A percentile compares a stretch with the other conserved stretches of the same genome.
These are phyloP conservation scores for Xylaria palmicola DNA, from an alignment of 495 filamentous ascomycete species.

Conservation along the genomic window DNA sequence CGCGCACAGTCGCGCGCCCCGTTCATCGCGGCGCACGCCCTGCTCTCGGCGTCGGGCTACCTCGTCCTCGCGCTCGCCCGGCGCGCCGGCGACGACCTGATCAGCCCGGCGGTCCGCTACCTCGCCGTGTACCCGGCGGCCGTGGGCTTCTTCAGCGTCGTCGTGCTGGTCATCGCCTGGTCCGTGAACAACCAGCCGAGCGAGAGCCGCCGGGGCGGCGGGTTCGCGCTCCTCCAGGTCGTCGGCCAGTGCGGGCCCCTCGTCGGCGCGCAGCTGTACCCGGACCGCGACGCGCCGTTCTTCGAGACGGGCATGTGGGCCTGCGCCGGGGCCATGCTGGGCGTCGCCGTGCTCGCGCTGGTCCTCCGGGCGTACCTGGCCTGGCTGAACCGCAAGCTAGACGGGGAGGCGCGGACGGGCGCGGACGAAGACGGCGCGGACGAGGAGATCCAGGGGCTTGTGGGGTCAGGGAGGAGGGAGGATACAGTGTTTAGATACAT, in stretches of 20 bases:
- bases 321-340: constrained; percentile 67
- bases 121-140: constrained; percentile 69
- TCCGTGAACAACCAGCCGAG: constrained; percentile 69
- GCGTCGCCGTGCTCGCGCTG: constrained; percentile 57
- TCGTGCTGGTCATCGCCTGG: constrained; percentile 75
- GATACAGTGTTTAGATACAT: constrained; percentile 36
- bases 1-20: constrained; percentile 59
- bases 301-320: constrained; percentile 64
- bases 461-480: constrained; percentile 5
- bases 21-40: constrained; percentile 61
- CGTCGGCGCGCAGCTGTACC: constrained; percentile 71
- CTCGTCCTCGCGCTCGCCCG: constrained; percentile 51
- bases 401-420: constrained; percentile 35
- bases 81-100: neutral
- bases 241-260: constrained; percentile 73
- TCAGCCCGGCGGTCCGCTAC: constrained; percentile 52
- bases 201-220: constrained; percentile 62
- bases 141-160: constrained; percentile 65
- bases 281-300: constrained; percentile 58
- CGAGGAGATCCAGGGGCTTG: constrained; percentile 23
- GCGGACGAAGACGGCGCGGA: constrained; percentile 14
- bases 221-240: constrained; percentile 68
- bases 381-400: constrained; percentile 58
- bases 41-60: constrained; percentile 62
- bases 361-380: constrained; percentile 54